Evolutionary conservation across 169 alveolate species (phyloP).

Genomic region (Eimeria praecox): DNA sequence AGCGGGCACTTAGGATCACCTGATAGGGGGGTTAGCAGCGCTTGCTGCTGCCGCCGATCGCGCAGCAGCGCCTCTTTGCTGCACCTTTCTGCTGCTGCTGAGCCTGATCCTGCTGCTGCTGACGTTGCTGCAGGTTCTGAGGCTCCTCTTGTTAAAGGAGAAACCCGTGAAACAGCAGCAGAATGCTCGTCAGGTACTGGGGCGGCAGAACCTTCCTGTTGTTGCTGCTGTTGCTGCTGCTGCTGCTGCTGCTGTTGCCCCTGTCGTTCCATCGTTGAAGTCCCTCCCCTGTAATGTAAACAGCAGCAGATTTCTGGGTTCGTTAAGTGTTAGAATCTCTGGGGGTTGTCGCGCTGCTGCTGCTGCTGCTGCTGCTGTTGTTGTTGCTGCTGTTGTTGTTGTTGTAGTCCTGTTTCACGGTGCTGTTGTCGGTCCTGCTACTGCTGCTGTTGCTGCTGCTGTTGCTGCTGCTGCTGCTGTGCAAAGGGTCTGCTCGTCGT

Average conservation of each 20-base stretch:
- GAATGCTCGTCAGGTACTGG: neutral
- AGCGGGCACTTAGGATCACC: constrained; percentile 57
- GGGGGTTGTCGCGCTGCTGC: neutral
- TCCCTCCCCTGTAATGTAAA: neutral
- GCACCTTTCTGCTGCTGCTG: neutral
- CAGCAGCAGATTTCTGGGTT: neutral
- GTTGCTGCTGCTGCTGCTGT: neutral
- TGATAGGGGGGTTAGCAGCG: constrained; percentile 51
- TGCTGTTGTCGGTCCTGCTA: neutral
- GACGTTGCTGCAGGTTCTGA: neutral
- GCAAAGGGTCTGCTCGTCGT: neutral
- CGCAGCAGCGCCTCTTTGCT: constrained; percentile 27
- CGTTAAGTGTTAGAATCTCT: neutral
- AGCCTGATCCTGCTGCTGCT: constrained; percentile 6
- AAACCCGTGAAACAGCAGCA: neutral
- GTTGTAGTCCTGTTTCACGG: neutral
- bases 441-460: neutral
- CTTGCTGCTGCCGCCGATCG: constrained; percentile 70
- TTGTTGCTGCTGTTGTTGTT: neutral
- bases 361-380: neutral
- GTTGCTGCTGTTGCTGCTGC: neutral
- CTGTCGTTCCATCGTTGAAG: neutral
- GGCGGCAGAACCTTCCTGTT: neutral
- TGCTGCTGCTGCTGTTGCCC: neutral
- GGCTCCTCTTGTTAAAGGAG: too few species aligned